Base-by-base conservation (phyloP, 176 grass and related monocot genomes). In the Carex scoparia region DNA sequence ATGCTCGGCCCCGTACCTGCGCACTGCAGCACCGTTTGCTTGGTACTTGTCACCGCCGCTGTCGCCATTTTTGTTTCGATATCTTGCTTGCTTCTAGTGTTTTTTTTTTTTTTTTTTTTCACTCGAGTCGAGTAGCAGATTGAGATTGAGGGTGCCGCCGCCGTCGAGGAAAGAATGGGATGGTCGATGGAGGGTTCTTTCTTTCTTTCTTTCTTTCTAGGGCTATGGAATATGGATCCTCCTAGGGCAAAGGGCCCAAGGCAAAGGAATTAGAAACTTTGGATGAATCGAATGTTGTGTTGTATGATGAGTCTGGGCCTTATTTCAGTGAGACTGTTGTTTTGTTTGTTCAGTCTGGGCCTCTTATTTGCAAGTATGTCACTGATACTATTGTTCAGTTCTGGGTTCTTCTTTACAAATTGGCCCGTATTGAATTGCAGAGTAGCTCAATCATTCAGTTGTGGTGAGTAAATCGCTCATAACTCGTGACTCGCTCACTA, bases 1-100 rank as follows among this genome's bases (percentile, higher is more conserved):
- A 84, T 31, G 8, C 80, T 79, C n/a, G 90, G 57, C 33, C 86
- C 58, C 19, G 86, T 79, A 16, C 67, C 65, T 2, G 77, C 61
- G 65, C 88, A 92, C 68, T 87, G 90, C 10, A 92, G 90, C 66
- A 88, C 88, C 65, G 81, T 80, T 82, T 79, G 61, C 65, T 63
- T 80, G 18, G 4, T 27, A 69, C 76, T 40, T n/a, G 65, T 32
- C 77, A 58, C 42, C 11, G 54, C 48, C 55, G 64, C 63, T 54
- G 84, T 12, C 12, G 49, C 81, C 81, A 91, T 91, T 63, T 76
- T 76, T 32, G 1, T 13, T 37, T 38, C 14, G 35, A 49, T 49
- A 19, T 30, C 7, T n/a, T 31, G 18, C 3, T 73, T 78, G 18
- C 3, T 73, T 78, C 44, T 9, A 46, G 44, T 46, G 44, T 46